These are phyloP conservation scores for Colletotrichum shisoi DNA, from an alignment of 2,329 filamentous ascomycete genomes.

Conservation along the genomic window DNA sequence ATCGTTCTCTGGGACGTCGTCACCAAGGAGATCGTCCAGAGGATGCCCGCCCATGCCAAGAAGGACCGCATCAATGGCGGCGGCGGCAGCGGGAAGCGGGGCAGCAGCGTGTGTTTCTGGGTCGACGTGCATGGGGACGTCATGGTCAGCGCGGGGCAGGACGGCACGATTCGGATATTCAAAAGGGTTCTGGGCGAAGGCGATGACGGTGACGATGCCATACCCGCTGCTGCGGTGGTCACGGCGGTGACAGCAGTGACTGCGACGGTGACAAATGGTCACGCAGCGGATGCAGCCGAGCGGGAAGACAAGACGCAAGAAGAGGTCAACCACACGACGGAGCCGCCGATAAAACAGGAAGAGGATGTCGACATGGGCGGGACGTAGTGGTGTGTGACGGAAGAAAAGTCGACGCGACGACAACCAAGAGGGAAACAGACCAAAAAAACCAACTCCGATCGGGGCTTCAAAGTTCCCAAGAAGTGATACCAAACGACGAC, in stretches of 20 bases:
- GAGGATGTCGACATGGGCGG: slow-evolving; percentile 37
- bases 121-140: slow-evolving; percentile 66
- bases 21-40: slow-evolving; percentile 82
- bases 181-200: slow-evolving; percentile 44
- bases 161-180: slow-evolving; percentile 62
- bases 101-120: slow-evolving; percentile 70
- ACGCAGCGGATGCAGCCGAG: not conserved
- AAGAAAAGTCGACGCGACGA: not conserved
- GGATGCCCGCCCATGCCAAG: slow-evolving; percentile 56
- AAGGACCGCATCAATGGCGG: slow-evolving; percentile 41
- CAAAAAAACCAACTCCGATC: not conserved
- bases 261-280: slow-evolving; percentile 5
- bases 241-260: not conserved
- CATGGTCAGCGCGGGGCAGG: slow-evolving; percentile 66
- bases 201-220: not conserved
- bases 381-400: slow-evolving; percentile 1
- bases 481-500: slow-evolving; percentile 13
- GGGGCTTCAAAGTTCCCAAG: not conserved
- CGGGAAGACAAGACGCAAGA: not conserved
- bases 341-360: slow-evolving; percentile 40
- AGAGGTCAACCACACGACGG: slow-evolving; percentile 2
- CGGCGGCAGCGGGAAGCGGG: slow-evolving; percentile 30
- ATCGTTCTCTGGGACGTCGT: slow-evolving; percentile 91
- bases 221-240: not conserved
- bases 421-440: not conserved